Conservation (phyloP, 164 flowering plant species). For the Stephania yunnanensis region DNA sequence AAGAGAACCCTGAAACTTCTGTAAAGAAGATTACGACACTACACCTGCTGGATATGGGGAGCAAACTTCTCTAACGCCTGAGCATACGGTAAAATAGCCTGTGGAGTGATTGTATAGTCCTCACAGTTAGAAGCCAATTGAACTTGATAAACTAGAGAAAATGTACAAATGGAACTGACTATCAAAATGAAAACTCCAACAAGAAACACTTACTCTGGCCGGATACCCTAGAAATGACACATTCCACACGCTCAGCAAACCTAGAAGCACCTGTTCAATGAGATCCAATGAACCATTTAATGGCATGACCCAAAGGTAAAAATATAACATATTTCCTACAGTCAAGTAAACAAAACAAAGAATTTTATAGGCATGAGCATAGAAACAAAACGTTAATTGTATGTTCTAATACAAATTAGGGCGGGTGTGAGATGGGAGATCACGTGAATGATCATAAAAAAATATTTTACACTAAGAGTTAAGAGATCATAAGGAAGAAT, state of each 20-base stretch:
- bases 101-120: slow-evolving; percentile 16
- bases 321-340: background rate
- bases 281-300: background rate
- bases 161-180: background rate
- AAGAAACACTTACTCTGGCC: slow-evolving; percentile 67
- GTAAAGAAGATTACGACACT: background rate
- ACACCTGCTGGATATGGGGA: slow-evolving; percentile 94
- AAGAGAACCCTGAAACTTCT: background rate
- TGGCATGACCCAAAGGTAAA: background rate
- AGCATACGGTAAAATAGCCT: slow-evolving; percentile 95
- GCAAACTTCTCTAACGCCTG: slow-evolving; percentile 96
- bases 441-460: background rate
- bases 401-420: background rate
- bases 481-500: background rate
- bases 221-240: slow-evolving; percentile 91
- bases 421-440: background rate
- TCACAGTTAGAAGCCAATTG: background rate
- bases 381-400: background rate
- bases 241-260: slow-evolving; percentile 93
- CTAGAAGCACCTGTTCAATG: slow-evolving; percentile 70
- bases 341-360: background rate
- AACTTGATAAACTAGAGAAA: background rate
- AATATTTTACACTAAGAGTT: background rate
- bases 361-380: background rate
- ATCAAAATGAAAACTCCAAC: slow-evolving; percentile 3